These are phyloP conservation scores for Fagopyrum tataricum DNA, from an alignment of 148 eudicot genomes.

Conservation along the genomic window DNA sequence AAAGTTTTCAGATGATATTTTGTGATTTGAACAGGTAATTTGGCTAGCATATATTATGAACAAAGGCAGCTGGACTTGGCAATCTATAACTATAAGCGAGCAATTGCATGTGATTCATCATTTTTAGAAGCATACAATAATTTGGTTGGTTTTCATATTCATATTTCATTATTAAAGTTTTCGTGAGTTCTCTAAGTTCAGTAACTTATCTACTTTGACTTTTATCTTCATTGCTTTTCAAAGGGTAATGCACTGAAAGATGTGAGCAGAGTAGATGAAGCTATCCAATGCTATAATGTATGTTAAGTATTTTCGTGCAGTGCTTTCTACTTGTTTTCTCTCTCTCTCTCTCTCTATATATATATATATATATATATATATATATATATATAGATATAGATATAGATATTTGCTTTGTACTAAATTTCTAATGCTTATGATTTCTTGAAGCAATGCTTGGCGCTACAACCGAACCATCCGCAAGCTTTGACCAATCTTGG, in stretches of 20 bases:
- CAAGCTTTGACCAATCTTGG: constrained; percentile 97
- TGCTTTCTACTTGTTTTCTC: constrained; percentile 2
- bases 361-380: too few relatives aligned
- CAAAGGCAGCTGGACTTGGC: constrained; percentile 89
- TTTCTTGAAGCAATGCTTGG: constrained; percentile 72
- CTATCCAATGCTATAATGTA: constrained; percentile 83
- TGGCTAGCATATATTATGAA: constrained; percentile 85
- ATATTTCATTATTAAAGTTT: not conserved
- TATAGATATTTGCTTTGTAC: too few relatives aligned
- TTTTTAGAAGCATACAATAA: constrained; percentile 96
- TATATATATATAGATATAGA: too few relatives aligned
- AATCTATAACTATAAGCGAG: constrained; percentile 70
- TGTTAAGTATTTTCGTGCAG: constrained; percentile 18
- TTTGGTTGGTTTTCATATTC: constrained; percentile 42
- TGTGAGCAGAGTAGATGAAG: constrained; percentile 80
- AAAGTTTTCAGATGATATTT: not conserved
- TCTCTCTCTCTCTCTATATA: too few relatives aligned
- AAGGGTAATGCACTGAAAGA: constrained; percentile 97
- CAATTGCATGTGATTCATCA: constrained; percentile 73
- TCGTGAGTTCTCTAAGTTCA: not conserved
- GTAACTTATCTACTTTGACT: not conserved
- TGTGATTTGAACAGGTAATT: constrained; percentile 47
- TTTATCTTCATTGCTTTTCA: constrained; percentile 5
- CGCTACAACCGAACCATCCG: constrained; percentile 85
- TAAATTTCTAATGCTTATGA: constrained; percentile 6